Percentiles rank a stretch among this genome's conserved stretches.
Conservation (phyloP, 1,284 basidiomycete species). For the Apiotrichum veenhuisii region DNA sequence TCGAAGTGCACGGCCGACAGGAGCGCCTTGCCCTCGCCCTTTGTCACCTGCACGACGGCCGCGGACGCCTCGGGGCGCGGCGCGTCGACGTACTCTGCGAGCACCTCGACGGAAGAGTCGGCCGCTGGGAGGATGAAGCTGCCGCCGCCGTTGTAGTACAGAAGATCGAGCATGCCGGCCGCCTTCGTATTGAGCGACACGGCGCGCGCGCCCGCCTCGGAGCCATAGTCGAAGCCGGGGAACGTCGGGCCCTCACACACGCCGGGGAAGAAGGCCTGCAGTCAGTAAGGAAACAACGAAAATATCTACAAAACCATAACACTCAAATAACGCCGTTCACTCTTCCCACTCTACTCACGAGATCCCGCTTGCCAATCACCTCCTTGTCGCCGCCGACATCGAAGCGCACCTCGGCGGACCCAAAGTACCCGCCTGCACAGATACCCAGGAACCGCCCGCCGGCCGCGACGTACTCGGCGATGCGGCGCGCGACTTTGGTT, state of each 20-base stretch:
- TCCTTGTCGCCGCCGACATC: constrained; percentile 54
- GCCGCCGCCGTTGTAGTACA: constrained; percentile 60
- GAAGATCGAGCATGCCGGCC: constrained; percentile 34
- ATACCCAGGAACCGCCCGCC: constrained; percentile 70
- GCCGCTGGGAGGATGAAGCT: constrained; percentile 51
- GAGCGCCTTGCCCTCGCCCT: constrained; percentile 59
- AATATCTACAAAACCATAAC: too few species aligned
- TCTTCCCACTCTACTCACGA: constrained; percentile 50
- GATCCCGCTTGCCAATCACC: constrained; percentile 54
- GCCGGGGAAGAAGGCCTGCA: constrained; percentile 58
- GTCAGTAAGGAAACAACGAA: neutral
- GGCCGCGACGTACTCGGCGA: constrained; percentile 62
- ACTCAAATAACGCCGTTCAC: too few species aligned
- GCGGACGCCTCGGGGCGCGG: constrained; percentile 32
- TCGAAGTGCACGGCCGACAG: constrained; percentile 66
- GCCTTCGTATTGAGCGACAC: constrained; percentile 43
- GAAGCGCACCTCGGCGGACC: constrained; percentile 52
- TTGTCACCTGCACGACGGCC: constrained; percentile 56
- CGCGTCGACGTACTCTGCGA: constrained; percentile 49
- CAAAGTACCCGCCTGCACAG: constrained; percentile 61
- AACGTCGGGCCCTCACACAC: constrained; percentile 57
- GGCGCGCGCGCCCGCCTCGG: constrained; percentile 51
- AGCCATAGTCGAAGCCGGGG: constrained; percentile 57
- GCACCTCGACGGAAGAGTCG: constrained; percentile 39
- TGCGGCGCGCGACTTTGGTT: constrained; percentile 49